phyloP scores from a whole-genome alignment of 495 filamentous ascomycete genomes.

The Penicillium goetzii region DNA sequence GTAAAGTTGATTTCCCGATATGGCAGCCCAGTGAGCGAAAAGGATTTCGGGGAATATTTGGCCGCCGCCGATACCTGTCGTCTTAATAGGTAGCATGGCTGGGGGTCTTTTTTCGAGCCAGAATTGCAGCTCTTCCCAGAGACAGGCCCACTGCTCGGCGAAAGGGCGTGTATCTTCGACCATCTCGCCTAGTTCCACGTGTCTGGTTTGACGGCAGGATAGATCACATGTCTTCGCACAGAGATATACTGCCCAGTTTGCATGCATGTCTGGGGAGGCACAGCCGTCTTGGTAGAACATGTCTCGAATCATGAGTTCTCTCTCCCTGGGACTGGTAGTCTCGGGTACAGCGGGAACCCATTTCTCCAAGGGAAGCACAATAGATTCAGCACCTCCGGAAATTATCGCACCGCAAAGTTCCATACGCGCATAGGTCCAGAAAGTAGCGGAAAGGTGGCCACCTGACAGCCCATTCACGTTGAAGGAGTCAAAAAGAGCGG shows the following conservation, averaged over 20 bases:
- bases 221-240: slow-evolving; percentile 43
- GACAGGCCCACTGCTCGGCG: slow-evolving; percentile 31
- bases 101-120: slow-evolving; percentile 41
- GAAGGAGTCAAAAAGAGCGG: slow-evolving; percentile 42
- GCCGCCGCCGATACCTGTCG: slow-evolving; percentile 28
- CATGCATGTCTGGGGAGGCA: slow-evolving; percentile 36
- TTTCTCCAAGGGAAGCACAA: slow-evolving; percentile 36
- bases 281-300: slow-evolving; percentile 28
- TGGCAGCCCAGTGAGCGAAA: slow-evolving; percentile 45
- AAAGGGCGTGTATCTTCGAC: slow-evolving; percentile 26
- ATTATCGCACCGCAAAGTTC: slow-evolving; percentile 49
- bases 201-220: slow-evolving; percentile 30
- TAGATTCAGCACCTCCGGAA: slow-evolving; percentile 40
- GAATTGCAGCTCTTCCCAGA: slow-evolving; percentile 45
- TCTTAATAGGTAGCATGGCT: slow-evolving; percentile 39
- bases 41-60: slow-evolving; percentile 44
- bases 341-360: slow-evolving; percentile 35
- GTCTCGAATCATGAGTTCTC: slow-evolving; percentile 29
- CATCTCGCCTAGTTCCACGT: slow-evolving; percentile 35
- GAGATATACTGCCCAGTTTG: slow-evolving; percentile 49
- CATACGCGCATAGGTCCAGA: slow-evolving; percentile 52
- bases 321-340: slow-evolving; percentile 18
- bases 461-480: slow-evolving; percentile 40
- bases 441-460: slow-evolving; percentile 43
- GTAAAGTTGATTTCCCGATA: slow-evolving; percentile 49